Percentiles rank a stretch among this genome's conserved stretches.
These are phyloP conservation scores for Diphasiastrum complanatum DNA, from an alignment of 83 land plant species.

Conservation along the genomic window DNA sequence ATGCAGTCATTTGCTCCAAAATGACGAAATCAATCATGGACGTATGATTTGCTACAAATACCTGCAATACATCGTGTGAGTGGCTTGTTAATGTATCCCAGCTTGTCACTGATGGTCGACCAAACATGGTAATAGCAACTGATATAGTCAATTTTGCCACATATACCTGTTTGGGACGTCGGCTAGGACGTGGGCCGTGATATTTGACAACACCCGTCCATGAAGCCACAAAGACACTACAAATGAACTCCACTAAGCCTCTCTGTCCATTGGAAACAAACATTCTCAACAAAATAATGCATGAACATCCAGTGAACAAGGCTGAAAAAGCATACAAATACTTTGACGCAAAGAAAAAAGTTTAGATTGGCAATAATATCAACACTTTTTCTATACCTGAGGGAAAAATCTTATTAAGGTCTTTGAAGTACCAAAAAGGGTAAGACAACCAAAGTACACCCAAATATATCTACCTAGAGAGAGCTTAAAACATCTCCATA, in stretches of 20 bases:
- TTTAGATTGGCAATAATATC: too few species aligned
- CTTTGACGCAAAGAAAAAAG: not conserved
- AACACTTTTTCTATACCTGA: too few species aligned
- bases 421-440: too few species aligned
- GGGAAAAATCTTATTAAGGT: too few species aligned
- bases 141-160: too few species aligned
- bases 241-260: conserved; percentile 7
- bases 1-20: conserved; percentile 95
- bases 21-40: conserved; percentile 98
- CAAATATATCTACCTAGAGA: too few species aligned
- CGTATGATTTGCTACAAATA: conserved; percentile 95
- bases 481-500: too few species aligned
- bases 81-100: not conserved
- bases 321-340: not conserved
- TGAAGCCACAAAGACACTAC: conserved; percentile 14
- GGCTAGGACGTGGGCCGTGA: conserved; percentile 15
- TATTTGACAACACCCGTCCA: conserved; percentile 16
- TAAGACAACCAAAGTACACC: too few species aligned
- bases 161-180: conserved; percentile 11
- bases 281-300: not conserved
- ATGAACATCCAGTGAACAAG: too few species aligned
- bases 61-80: conserved; percentile 40
- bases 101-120: too few species aligned
- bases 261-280: conserved; percentile 4
- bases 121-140: too few species aligned